Evolutionary conservation across 2,329 filamentous ascomycete genomes (phyloP).

Genomic region (Stemphylium lycopersici): DNA sequence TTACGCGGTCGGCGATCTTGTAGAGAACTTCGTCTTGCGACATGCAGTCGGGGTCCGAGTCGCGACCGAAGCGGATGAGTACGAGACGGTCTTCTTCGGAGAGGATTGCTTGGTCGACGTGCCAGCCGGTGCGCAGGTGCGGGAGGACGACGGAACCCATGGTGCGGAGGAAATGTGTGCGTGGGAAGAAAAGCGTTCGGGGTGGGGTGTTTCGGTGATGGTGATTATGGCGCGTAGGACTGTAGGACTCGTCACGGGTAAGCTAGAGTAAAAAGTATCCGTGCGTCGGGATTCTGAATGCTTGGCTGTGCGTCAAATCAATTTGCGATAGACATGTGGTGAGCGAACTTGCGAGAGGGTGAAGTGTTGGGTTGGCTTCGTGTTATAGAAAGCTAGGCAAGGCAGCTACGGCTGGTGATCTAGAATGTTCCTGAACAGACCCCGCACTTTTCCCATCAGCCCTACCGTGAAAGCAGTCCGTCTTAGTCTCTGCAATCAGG

Average conservation of each 20-base stretch:
- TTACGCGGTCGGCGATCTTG: slow-evolving; percentile 89
- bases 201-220: neutral
- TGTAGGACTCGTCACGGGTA: neutral
- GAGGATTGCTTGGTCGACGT: slow-evolving; percentile 92
- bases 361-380: slow-evolving; percentile 5
- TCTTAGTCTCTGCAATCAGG: slow-evolving; percentile 4
- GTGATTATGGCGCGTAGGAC: neutral
- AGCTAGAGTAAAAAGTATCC: slow-evolving; percentile 2
- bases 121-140: slow-evolving; percentile 91
- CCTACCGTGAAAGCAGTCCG: slow-evolving; percentile 6
- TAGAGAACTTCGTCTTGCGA: slow-evolving; percentile 92
- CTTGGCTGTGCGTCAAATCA: neutral
- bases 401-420: slow-evolving; percentile 9
- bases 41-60: slow-evolving; percentile 82
- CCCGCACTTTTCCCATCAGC: slow-evolving; percentile 6
- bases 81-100: slow-evolving; percentile 85
- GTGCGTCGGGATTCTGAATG: neutral
- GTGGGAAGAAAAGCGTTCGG: neutral
- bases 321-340: neutral
- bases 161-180: slow-evolving; percentile 1
- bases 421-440: slow-evolving; percentile 11
- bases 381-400: slow-evolving; percentile 9
- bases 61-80: slow-evolving; percentile 90
- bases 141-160: slow-evolving; percentile 91
- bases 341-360: slow-evolving; percentile 1